Evolutionary conservation across 768 basidiomycete genomes (phyloP).

Genomic region (Gyrodon lividus): DNA sequence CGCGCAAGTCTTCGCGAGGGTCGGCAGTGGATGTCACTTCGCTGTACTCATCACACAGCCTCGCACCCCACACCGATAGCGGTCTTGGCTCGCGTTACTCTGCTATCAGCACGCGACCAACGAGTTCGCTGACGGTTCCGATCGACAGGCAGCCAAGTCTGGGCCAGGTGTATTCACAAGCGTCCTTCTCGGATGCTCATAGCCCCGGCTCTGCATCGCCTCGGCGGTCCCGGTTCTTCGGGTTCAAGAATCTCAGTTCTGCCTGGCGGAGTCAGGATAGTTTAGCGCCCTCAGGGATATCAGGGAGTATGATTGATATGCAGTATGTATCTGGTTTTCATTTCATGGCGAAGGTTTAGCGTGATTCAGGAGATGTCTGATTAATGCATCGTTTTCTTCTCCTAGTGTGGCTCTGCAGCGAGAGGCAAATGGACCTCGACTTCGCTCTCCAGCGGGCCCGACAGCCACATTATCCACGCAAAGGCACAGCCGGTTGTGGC

Average conservation of each 20-base stretch:
- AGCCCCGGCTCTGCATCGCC: conserved; percentile 69
- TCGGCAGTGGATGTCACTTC: conserved; percentile 73
- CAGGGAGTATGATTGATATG: conserved; percentile 91
- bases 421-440: conserved; percentile 42
- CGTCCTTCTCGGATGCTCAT: conserved; percentile 78
- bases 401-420: conserved; percentile 75
- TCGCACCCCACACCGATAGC: conserved; percentile 54
- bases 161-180: conserved; percentile 70
- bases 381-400: background rate
- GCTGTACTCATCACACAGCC: conserved; percentile 65
- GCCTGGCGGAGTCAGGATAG: conserved; percentile 82
- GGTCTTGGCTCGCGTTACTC: conserved; percentile 64
- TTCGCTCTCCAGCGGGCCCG: conserved; percentile 36
- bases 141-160: conserved; percentile 56
- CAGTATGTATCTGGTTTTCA: conserved; percentile 59
- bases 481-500: conserved; percentile 57
- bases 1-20: conserved; percentile 71
- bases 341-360: background rate
- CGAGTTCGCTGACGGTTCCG: conserved; percentile 59
- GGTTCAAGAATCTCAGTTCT: conserved; percentile 65
- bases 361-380: conserved; percentile 4
- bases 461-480: conserved; percentile 32
- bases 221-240: conserved; percentile 74
- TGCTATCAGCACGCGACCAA: conserved; percentile 53
- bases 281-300: conserved; percentile 74